Base-by-base conservation (phyloP, 2,329 filamentous ascomycete genomes). In the Xylariaceae sp. region DNA sequence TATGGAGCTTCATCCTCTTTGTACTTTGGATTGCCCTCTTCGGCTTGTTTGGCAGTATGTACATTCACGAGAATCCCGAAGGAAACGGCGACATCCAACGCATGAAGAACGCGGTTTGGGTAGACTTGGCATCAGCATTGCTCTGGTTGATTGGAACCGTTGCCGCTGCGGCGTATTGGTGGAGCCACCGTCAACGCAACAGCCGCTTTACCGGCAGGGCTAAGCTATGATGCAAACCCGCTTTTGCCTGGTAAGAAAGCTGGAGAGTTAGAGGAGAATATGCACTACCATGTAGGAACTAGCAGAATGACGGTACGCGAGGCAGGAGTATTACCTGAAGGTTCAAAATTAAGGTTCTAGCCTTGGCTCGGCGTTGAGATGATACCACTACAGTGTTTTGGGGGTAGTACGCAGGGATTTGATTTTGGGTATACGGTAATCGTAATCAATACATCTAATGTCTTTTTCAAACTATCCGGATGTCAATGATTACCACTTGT, bases 51-150 rank as follows among this genome's bases (percentile, higher is more conserved):
- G 92, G 86, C 48, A 85, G 81, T 73, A 74, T 93, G 79, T 96
- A 87, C 77, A 88, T 96, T 67, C 72, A 82, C 48, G 85, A 86
- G 64, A 71, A 91, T 53, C 70, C 86, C 0, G 77, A 88, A 68
- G 85, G 85, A 11, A 80, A 89, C 67, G 64, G 65, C 33, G 85
- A 81, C 43, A 80, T 93, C 52, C 75, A 78, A 61, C 81, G 89
- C 51, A 96, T 96, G 91, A 91, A 92, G 75, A 85, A 87, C 67
- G 89, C 91, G 4, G 89, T 94, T 13, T 96, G 90, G 89, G 79
- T 96, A 39, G 88, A 93, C 70, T 72, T 96, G 44, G 76, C 82
- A 40, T 90, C 87, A 69, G 81, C 91, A 70, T 68, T 91, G 11
- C 77, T 96, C 44, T 96, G 92, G 92, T 73, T 91, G 43, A 71